Evolutionary conservation across 1,139 yeast genomes (phyloP).

Genomic region (Suhomyces anneliseae): DNA sequence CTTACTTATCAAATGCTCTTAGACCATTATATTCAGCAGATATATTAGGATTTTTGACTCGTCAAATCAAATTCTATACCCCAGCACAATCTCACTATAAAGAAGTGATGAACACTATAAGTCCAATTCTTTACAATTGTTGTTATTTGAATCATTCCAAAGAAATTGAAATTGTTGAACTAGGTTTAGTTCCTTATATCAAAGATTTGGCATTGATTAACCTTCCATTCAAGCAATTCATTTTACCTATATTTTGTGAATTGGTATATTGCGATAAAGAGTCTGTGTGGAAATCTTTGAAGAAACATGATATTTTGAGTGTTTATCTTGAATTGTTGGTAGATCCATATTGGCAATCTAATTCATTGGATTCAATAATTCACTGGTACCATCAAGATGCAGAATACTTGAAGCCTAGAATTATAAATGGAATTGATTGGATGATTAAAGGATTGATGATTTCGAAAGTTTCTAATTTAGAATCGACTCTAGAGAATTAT

Average conservation of each 20-base stretch:
- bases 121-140: constrained; percentile 52
- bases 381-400: constrained; percentile 39
- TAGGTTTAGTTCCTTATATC: constrained; percentile 56
- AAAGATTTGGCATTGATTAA: constrained; percentile 46
- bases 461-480: constrained; percentile 41
- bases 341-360: constrained; percentile 72
- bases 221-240: constrained; percentile 58
- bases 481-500: constrained; percentile 41
- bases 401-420: constrained; percentile 22
- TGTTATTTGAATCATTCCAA: constrained; percentile 56
- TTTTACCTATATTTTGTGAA: constrained; percentile 64
- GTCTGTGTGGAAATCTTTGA: constrained; percentile 35
- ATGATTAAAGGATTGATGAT: constrained; percentile 41
- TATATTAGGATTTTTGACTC: constrained; percentile 41
- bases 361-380: constrained; percentile 59
- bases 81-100: constrained; percentile 34
- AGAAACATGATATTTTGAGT: constrained; percentile 42
- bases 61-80: constrained; percentile 28
- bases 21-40: constrained; percentile 41
- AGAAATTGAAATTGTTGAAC: constrained; percentile 53
- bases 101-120: constrained; percentile 42
- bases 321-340: constrained; percentile 49
- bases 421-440: constrained; percentile 32
- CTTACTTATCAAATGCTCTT: constrained; percentile 38
- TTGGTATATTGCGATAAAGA: constrained; percentile 51